phyloP scores from a whole-genome alignment of 176 grass and related monocot genomes.

The Zea mays region DNA sequence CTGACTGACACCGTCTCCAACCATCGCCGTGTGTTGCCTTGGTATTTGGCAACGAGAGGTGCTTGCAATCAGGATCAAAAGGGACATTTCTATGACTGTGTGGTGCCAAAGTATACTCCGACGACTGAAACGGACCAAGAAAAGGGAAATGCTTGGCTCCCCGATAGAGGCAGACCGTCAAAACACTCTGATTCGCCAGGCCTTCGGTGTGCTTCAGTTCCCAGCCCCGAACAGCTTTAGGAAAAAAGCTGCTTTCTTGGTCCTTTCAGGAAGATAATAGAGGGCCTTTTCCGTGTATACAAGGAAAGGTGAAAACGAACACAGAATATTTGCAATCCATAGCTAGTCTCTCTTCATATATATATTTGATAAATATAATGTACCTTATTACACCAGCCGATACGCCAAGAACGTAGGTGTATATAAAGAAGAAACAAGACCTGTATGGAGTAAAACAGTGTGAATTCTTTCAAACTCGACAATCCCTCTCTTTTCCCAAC shows the following conservation, averaged over 20 bases:
- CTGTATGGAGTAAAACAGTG: constrained; percentile 18
- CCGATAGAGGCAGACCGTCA: constrained; percentile 33
- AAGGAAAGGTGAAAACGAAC: background rate
- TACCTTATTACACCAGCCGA: constrained; percentile 20
- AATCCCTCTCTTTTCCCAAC: background rate
- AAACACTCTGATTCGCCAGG: constrained; percentile 31
- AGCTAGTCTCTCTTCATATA: background rate
- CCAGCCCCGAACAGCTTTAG: background rate
- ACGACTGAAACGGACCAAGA: background rate
- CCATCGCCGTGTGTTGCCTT: background rate
- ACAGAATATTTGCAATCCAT: background rate
- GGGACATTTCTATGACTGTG: background rate
- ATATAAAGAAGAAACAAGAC: background rate
- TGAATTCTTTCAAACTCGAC: background rate
- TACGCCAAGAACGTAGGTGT: constrained; percentile 4
- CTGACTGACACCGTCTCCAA: background rate
- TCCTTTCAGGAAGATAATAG: background rate
- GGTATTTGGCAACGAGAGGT: background rate
- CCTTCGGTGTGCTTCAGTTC: constrained; percentile 9
- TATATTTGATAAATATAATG: background rate
- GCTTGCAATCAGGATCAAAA: no score
- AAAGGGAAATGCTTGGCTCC: constrained; percentile 23
- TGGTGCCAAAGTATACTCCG: background rate
- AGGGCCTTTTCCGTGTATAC: background rate
- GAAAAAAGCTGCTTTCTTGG: constrained; percentile 39